Evolutionary conservation across 2,329 filamentous ascomycete species (phyloP).

Genomic region (Huntiella moniliformis): DNA sequence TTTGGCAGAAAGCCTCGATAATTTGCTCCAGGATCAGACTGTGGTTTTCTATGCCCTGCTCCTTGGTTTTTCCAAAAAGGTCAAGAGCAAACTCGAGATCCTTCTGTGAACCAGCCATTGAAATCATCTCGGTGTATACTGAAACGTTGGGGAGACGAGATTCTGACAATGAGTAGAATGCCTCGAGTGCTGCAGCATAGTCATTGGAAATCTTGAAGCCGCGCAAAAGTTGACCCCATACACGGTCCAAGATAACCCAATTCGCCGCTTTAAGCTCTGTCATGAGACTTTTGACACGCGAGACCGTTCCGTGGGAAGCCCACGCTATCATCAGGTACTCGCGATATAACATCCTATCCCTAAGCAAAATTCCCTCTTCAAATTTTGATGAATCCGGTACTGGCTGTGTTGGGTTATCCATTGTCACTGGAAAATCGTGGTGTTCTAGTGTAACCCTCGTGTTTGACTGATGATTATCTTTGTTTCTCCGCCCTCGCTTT

Average conservation of each 20-base stretch:
- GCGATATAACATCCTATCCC: constrained; percentile 2
- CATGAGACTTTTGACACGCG: constrained; percentile 7
- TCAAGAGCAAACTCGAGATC: constrained; percentile 52
- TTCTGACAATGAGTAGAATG: constrained; percentile 41
- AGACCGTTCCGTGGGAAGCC: constrained; percentile 7
- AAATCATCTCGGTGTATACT: constrained; percentile 58
- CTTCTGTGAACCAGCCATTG: constrained; percentile 48
- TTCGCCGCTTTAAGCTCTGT: constrained; percentile 5
- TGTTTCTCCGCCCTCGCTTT: too few species aligned
- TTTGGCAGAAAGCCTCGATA: constrained; percentile 27
- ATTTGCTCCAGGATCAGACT: constrained; percentile 18
- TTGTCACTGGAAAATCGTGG: too few species aligned
- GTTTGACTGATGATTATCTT: too few species aligned
- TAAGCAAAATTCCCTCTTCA: too few species aligned
- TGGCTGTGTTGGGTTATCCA: too few species aligned
- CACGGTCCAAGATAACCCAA: constrained; percentile 31
- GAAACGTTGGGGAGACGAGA: constrained; percentile 36
- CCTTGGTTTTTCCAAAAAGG: constrained; percentile 43
- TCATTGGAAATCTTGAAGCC: constrained; percentile 49
- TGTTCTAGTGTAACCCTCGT: too few species aligned
- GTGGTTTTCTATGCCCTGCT: constrained; percentile 29
- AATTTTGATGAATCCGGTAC: too few species aligned
- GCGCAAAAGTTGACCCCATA: constrained; percentile 63
- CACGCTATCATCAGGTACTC: constrained; percentile 8
- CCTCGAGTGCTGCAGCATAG: constrained; percentile 42